phyloP scores from a whole-genome alignment of 345 rosid species.

The Dovyalis caffra region DNA sequence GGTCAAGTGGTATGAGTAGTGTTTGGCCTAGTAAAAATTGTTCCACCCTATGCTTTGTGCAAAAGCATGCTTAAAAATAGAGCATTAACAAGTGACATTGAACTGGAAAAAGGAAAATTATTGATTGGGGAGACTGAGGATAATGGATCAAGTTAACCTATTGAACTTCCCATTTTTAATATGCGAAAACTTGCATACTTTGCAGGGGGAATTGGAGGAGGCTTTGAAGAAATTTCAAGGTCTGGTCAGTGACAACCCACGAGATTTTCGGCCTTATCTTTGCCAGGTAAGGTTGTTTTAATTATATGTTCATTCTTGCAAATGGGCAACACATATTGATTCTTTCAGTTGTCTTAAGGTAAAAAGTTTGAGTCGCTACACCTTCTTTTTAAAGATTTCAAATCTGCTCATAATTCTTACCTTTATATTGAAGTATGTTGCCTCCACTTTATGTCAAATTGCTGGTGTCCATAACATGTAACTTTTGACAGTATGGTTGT shows the following conservation, averaged over 20 bases:
- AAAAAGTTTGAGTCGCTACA: not conserved
- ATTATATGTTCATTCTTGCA: not conserved
- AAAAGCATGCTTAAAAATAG: not conserved
- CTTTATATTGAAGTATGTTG: not conserved
- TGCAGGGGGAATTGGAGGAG: constrained; percentile 77
- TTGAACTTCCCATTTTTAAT: not conserved
- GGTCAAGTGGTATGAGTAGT: not conserved
- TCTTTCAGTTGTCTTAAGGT: not conserved
- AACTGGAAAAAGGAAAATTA: not conserved
- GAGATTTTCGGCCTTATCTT: constrained; percentile 94
- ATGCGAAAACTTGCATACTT: not conserved
- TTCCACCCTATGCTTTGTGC: not conserved
- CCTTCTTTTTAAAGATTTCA: not conserved
- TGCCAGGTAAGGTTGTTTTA: constrained; percentile 56
- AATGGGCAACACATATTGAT: not conserved
- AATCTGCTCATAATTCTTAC: not conserved
- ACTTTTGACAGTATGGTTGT: not conserved
- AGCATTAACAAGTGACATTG: not conserved
- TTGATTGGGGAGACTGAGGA: not conserved
- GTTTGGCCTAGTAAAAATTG: not conserved
- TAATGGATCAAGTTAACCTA: not conserved
- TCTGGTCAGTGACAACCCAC: constrained; percentile 70
- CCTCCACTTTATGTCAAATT: not conserved
- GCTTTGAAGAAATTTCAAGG: constrained; percentile 69
- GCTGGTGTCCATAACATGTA: not conserved